Evolutionary conservation across 1,284 basidiomycete species (phyloP).

Genomic region (Leccinum olivaceoglutinosum): DNA sequence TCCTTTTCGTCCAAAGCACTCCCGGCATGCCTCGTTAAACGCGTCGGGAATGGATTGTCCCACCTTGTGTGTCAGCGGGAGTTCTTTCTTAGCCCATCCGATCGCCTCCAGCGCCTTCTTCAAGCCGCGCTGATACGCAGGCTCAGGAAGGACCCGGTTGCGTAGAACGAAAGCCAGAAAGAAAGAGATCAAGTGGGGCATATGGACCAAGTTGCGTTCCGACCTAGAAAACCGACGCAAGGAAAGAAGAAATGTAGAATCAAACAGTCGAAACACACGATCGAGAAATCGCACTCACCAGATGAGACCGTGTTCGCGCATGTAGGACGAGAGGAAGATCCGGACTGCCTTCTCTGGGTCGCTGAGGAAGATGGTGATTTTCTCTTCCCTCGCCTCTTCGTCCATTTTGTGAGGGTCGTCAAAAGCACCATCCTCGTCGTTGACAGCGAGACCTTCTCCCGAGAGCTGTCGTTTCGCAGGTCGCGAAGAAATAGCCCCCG

Average conservation of each 20-base stretch:
- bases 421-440: conserved; percentile 32
- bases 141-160: conserved; percentile 45
- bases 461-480: conserved; percentile 22
- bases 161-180: conserved; percentile 60
- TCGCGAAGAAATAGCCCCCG: conserved; percentile 4
- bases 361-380: conserved; percentile 47
- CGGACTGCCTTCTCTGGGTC: conserved; percentile 49
- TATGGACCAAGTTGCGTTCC: conserved; percentile 38
- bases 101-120: conserved; percentile 43
- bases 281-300: conserved; percentile 38
- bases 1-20: conserved; percentile 42
- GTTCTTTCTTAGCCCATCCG: conserved; percentile 48
- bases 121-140: conserved; percentile 38
- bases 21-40: conserved; percentile 43
- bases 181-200: conserved; percentile 54
- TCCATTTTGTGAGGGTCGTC: conserved; percentile 32
- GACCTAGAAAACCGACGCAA: conserved; percentile 30
- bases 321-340: conserved; percentile 62
- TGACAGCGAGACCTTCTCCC: conserved; percentile 4
- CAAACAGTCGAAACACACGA: not conserved
- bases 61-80: conserved; percentile 50
- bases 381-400: conserved; percentile 37
- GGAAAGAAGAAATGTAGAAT: not conserved
- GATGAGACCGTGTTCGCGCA: conserved; percentile 56
- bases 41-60: conserved; percentile 51